Conservation (phyloP, 202 grass and related monocot genomes). For the Miscanthus sacchariflorus region DNA sequence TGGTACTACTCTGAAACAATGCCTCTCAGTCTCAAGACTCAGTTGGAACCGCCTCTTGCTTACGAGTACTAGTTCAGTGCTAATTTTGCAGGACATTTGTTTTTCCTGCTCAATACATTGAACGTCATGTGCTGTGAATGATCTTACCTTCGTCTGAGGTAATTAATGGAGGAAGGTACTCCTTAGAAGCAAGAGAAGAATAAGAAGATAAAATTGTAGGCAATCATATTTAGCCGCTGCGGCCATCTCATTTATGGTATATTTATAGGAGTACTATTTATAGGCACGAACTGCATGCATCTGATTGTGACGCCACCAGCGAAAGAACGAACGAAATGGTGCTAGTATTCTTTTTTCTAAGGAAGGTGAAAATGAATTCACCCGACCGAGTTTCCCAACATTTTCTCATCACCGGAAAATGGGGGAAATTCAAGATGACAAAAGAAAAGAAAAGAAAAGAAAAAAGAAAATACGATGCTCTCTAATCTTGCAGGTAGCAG, state of each 20-base stretch:
- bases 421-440: not conserved
- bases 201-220: not conserved
- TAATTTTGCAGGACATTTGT: not conserved
- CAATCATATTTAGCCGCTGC: not conserved
- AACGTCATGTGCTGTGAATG: not conserved
- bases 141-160: not conserved
- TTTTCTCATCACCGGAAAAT: conserved; percentile 47
- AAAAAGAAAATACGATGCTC: not conserved
- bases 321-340: conserved; percentile 45
- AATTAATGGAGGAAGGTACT: not conserved
- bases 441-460: not conserved
- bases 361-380: conserved; percentile 29
- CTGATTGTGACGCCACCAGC: conserved; percentile 25
- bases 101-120: not conserved
- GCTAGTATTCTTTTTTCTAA: conserved; percentile 35
- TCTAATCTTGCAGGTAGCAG: conserved; percentile 14
- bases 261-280: not conserved
- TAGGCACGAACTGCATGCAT: not conserved
- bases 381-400: conserved; percentile 28
- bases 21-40: not conserved
- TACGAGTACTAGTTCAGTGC: not conserved
- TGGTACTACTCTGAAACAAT: not conserved
- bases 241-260: conserved; percentile 35
- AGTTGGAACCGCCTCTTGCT: not conserved
- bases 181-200: not conserved